phyloP scores from a whole-genome alignment of 306 rosid species.

The Malus asiatica region DNA sequence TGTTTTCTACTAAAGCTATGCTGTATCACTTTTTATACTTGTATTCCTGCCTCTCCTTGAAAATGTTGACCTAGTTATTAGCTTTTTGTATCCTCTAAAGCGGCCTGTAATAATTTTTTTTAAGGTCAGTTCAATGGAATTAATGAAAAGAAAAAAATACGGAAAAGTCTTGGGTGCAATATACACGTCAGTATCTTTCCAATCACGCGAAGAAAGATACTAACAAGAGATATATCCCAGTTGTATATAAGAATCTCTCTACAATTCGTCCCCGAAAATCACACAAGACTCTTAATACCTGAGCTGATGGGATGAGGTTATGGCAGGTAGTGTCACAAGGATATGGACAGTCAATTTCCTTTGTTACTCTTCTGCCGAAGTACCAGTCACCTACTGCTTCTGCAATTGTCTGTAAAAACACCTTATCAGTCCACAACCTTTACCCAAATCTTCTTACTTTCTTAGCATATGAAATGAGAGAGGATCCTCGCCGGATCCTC shows the following conservation, averaged over 20 bases:
- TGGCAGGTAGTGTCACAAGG: slow-evolving; percentile 83
- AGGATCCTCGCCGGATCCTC: no score
- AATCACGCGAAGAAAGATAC: no score
- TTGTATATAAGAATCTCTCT: no score
- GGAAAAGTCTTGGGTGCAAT: no score
- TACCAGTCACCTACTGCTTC: slow-evolving; percentile 96
- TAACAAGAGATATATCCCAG: no score
- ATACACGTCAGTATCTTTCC: no score
- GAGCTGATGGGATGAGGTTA: slow-evolving; percentile 46
- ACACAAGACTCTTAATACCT: slow-evolving; percentile 19
- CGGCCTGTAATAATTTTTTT: neutral
- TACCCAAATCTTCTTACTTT: no score
- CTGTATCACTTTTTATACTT: neutral
- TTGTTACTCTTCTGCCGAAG: slow-evolving; percentile 53
- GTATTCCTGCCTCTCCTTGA: neutral
- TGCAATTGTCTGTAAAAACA: slow-evolving; percentile 64
- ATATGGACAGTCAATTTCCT: slow-evolving; percentile 72
- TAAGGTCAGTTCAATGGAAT: neutral
- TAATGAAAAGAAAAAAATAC: neutral
- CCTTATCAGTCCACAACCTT: neutral
- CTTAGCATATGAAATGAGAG: no score
- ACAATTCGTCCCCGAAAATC: neutral
- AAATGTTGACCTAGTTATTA: neutral
- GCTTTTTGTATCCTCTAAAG: neutral
- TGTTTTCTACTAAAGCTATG: neutral